phyloP scores from a whole-genome alignment of 495 filamentous ascomycete species.

The Gamarada debralockiae region DNA sequence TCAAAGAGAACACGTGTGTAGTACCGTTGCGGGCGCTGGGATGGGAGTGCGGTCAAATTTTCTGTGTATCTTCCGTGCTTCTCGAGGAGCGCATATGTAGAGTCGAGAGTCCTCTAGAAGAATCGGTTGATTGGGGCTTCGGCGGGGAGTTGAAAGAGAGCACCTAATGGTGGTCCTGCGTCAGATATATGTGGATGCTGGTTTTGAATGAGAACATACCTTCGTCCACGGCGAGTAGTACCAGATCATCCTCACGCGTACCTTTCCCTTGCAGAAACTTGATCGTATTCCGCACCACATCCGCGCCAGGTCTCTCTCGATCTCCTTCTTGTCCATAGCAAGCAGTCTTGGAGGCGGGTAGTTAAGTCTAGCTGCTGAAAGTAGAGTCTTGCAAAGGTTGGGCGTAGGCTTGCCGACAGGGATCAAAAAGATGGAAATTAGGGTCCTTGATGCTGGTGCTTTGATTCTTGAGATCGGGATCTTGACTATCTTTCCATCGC shows the following conservation, averaged over 20 bases:
- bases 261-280: slow-evolving; percentile 48
- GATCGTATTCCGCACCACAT: slow-evolving; percentile 30
- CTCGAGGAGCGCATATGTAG: slow-evolving; percentile 41
- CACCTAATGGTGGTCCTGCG: slow-evolving; percentile 39
- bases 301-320: slow-evolving; percentile 4
- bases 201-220: too few relatives aligned
- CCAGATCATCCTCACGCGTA: slow-evolving; percentile 54
- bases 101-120: slow-evolving; percentile 42
- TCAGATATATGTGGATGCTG: too few relatives aligned
- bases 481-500: slow-evolving; percentile 3
- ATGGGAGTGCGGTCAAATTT: neutral
- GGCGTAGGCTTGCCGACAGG: slow-evolving; percentile 45
- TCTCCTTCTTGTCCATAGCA: slow-evolving; percentile 35
- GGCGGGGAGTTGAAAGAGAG: slow-evolving; percentile 59
- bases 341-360: slow-evolving; percentile 59
- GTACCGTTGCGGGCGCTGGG: slow-evolving; percentile 37
- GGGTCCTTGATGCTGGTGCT: slow-evolving; percentile 38
- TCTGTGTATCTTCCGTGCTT: slow-evolving; percentile 36
- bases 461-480: neutral
- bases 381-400: slow-evolving; percentile 52
- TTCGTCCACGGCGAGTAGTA: slow-evolving; percentile 56
- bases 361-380: slow-evolving; percentile 57
- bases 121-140: slow-evolving; percentile 55
- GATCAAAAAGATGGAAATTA: slow-evolving; percentile 59
- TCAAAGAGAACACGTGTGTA: slow-evolving; percentile 56